Base-by-base conservation (phyloP, 805 yeast genomes). In the Suhomyces canberraensis region DNA sequence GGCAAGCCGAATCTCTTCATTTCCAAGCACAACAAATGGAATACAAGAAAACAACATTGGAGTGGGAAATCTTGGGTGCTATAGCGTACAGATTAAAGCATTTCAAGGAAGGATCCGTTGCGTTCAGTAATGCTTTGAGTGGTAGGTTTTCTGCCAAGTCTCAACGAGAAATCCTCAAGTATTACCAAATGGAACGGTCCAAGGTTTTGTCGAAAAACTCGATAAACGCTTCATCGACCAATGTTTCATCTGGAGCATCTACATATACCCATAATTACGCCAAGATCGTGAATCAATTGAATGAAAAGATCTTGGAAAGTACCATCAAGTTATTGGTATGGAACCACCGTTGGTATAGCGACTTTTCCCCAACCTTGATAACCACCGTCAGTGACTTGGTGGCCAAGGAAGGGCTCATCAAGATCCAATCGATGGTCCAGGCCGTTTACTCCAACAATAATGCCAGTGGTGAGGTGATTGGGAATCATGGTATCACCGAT, bases 311-410 rank as follows among this genome's bases (percentile, higher is more conserved):
- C 9, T 67, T 90, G 41, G 88, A 83, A 39, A 65, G 82, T 16
- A 62, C 80, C 39, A 86, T 90, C 24, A 84, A 84, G 51, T 66
- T 93, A 36, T 66, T 83, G n/a, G 95, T 93, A n/a, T 95, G 98
- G 97, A 84, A 88, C 55, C 97, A 90, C 60, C 78, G 98, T 54
- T 93, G 98, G 98, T 95, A 91, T 64, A 76, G 81, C 45, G 96
- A 91, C 47, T 91, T 89, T 54, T 81, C 95, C 7, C 85, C 95
- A 15, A 67, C 68, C 32, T 66, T 88, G 32, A 54, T 80, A n/a
- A 56, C 64, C n/a, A 64, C 79, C 0, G 61, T 89, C 41, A 64
- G 76, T 15, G 75, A 71, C 36, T 66, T 88, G 37, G 79, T 87
- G 16, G 78, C 77, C 27, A 82, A 81, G 51, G 88, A 85, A 49